A percentile compares a stretch with the other conserved stretches of the same genome.
phyloP scores from a whole-genome alignment of 805 yeast species.

The Saturnispora saitoi region DNA sequence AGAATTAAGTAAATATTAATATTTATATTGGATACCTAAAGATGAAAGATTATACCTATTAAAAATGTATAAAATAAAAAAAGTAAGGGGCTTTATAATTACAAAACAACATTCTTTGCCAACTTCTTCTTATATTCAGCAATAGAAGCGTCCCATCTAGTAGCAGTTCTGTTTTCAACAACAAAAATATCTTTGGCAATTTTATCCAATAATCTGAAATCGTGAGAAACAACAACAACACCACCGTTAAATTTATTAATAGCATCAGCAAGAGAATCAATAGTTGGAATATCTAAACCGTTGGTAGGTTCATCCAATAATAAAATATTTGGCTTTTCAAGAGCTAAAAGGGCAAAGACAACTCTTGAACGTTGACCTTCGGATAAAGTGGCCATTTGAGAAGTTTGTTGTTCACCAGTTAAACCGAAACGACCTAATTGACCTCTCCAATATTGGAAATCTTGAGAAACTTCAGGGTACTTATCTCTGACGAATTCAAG shows the following conservation, averaged over 20 bases:
- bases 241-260: constrained; percentile 94
- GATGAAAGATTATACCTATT: background rate
- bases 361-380: constrained; percentile 99
- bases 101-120: constrained; percentile 82
- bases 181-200: constrained; percentile 96
- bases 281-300: constrained; percentile 97
- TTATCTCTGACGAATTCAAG: constrained; percentile 95
- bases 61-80: background rate
- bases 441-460: constrained; percentile 97
- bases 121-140: constrained; percentile 87
- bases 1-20: background rate
- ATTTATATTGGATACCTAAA: background rate
- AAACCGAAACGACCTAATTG: constrained; percentile 97
- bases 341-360: constrained; percentile 91
- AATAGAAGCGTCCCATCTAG: constrained; percentile 92
- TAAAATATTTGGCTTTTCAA: constrained; percentile 90
- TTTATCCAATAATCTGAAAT: constrained; percentile 94
- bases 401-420: constrained; percentile 98
- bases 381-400: constrained; percentile 95
- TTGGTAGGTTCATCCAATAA: constrained; percentile 98
- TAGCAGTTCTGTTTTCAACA: constrained; percentile 90
- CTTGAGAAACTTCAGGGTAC: constrained; percentile 85
- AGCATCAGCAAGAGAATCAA: constrained; percentile 96
- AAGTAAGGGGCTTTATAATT: constrained; percentile 16
- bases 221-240: constrained; percentile 97